Base-by-base conservation (phyloP, 2,329 filamentous ascomycete species). In the Escovopsis weberi region DNA sequence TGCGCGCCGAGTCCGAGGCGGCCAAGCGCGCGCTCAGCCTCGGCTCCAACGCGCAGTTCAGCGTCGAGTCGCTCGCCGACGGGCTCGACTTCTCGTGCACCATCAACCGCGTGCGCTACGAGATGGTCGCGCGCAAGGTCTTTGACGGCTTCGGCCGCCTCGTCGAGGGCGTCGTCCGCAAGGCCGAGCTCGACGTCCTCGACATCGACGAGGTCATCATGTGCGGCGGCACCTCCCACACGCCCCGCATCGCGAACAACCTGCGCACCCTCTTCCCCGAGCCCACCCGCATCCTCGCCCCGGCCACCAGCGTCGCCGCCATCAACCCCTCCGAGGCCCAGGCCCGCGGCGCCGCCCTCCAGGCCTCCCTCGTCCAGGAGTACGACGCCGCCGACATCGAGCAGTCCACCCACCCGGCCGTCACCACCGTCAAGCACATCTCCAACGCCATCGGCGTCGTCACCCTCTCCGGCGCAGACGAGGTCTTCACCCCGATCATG, bases 151-250 rank as follows among this genome's bases (percentile, higher is more conserved):
- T 98, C 69, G 87, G 82, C 61, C 78, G 84, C 50, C 71, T 96
- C 44, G 81, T 95, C 45, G 79, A 88, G 63, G 74, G 82, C 51
- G 87, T 78, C 42, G 74, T 98, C 50, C 82, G 88, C 70, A 96
- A 96, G 74, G 91, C 91, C 38, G 82, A 80, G 33, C 74, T 98
- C 38, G 89, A 96, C 59, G 76, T 93, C 43, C 77, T 96, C 48
- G 89, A 98, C 60, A 77, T 98, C 45, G 84, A 94, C 59, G 87
- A 95, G 70, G 84, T 96, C 52, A 86, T 98, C 60, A 78, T 96
- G 53, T 83, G 85, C 39, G 91, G 91, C 52, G 91, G 91, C 55
- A 85, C 85, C 49, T 83, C 88, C 4, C 88, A 98, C 71, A 95
- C 85, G 1, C 91, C 91, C 48, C 87, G 89, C 67, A 84, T 96